Conservation (phyloP, 2,329 filamentous ascomycete species). For the Coniochaeta prunicola region DNA sequence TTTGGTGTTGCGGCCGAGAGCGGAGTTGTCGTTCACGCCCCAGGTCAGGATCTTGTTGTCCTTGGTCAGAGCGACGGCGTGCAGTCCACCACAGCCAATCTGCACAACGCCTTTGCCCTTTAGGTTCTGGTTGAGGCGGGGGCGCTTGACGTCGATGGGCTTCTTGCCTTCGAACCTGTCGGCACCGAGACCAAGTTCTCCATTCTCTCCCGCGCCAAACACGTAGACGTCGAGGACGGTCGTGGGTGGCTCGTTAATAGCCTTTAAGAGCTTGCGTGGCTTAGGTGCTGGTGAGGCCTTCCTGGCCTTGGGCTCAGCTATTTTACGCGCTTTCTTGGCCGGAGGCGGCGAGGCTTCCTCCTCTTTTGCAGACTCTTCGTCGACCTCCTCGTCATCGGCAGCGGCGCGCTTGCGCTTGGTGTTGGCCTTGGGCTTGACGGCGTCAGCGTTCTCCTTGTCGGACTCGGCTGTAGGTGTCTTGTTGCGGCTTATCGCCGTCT, state of each 20-base stretch:
- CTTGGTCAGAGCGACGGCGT: conserved; percentile 66
- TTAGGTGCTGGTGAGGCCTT: conserved; percentile 4
- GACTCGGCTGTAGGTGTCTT: conserved; percentile 7
- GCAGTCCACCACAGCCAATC: conserved; percentile 76
- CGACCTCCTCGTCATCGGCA: conserved; percentile 11
- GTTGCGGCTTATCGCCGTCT: conserved; percentile 11
- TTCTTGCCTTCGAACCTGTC: conserved; percentile 52
- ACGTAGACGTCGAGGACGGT: conserved; percentile 66
- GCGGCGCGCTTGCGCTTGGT: conserved; percentile 19
- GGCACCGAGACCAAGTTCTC: conserved; percentile 73
- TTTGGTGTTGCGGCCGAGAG: conserved; percentile 66
- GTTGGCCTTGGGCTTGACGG: conserved; percentile 10
- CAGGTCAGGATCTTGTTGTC: conserved; percentile 79
- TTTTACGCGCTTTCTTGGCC: conserved; percentile 31
- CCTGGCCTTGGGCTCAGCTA: conserved; percentile 7
- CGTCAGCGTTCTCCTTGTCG: conserved; percentile 17
- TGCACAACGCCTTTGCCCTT: conserved; percentile 59
- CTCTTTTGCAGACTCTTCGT: conserved; percentile 23
- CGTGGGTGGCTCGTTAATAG: conserved; percentile 57
- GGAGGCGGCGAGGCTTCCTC: conserved; percentile 13
- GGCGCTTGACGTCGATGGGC: conserved; percentile 66
- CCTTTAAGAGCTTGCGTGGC: conserved; percentile 15
- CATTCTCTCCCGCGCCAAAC: conserved; percentile 73
- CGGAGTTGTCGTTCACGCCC: conserved; percentile 83
- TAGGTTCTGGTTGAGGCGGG: conserved; percentile 59